Evolutionary conservation across 805 yeast species (phyloP).

Genomic region (Candida berthetii): DNA sequence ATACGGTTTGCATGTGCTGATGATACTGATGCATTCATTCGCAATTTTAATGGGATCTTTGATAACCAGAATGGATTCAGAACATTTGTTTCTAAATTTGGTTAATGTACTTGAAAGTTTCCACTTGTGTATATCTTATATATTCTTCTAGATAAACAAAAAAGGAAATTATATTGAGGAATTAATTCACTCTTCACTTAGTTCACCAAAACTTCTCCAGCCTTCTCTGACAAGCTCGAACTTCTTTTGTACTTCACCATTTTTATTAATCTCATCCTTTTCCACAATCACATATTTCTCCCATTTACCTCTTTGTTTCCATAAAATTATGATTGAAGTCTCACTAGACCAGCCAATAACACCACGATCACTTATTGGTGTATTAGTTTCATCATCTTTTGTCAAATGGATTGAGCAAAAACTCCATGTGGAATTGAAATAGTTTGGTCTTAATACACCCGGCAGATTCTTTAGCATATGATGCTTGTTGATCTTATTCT

Average conservation of each 20-base stretch:
- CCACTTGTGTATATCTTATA: no score
- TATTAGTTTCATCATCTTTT: conserved; percentile 12
- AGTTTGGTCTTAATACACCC: conserved; percentile 51
- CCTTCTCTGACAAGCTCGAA: conserved; percentile 65
- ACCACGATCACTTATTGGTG: conserved; percentile 28
- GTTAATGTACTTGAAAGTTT: no score
- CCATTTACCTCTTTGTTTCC: conserved; percentile 75
- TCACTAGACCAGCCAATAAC: conserved; percentile 68
- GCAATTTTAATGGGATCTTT: neutral
- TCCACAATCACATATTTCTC: conserved; percentile 76
- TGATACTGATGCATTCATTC: neutral
- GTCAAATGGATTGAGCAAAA: conserved; percentile 63
- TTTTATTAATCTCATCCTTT: conserved; percentile 20
- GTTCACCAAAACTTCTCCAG: conserved; percentile 49
- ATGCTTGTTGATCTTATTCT: conserved; percentile 39
- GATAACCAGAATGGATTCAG: no score
- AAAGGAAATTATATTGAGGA: no score
- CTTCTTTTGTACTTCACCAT: conserved; percentile 22
- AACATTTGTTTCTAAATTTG: no score
- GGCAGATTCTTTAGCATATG: conserved; percentile 65
- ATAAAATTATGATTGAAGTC: conserved; percentile 64
- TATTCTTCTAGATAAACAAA: no score
- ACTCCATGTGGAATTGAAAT: conserved; percentile 85
- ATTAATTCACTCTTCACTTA: conserved; percentile 2
- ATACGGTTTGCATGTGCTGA: neutral